A percentile compares a stretch with the other conserved stretches of the same genome.
Conservation (phyloP, 1,139 yeast genomes). For the Candida labiduridarum region DNA sequence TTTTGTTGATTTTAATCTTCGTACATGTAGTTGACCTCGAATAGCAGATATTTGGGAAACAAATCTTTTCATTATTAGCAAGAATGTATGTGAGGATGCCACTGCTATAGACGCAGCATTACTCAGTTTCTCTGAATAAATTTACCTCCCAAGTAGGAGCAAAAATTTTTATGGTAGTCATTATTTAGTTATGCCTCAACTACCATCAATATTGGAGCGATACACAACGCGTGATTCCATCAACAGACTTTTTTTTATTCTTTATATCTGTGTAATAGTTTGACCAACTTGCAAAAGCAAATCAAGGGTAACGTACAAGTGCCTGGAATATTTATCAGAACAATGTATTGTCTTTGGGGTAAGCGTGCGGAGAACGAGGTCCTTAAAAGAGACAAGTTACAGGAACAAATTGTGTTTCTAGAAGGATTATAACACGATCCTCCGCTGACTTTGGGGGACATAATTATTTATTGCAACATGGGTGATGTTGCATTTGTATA, state of each 20-base stretch:
- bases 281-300: too few relatives aligned
- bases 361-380: too few relatives aligned
- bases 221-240: background rate
- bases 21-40: background rate
- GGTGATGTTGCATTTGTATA: background rate
- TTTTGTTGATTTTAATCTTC: background rate
- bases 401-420: too few relatives aligned
- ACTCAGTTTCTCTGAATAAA: background rate
- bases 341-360: too few relatives aligned
- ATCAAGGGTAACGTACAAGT: too few relatives aligned
- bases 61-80: slow-evolving; percentile 1
- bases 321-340: too few relatives aligned
- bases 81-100: background rate
- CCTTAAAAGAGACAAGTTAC: too few relatives aligned
- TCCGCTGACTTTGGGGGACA: too few relatives aligned
- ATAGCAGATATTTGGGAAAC: slow-evolving; percentile 2
- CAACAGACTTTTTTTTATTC: background rate
- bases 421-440: too few relatives aligned
- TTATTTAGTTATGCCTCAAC: background rate
- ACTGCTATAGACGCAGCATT: background rate
- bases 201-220: background rate
- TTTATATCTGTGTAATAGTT: too few relatives aligned
- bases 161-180: background rate
- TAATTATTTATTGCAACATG: background rate
- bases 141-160: background rate